Conservation (phyloP, 176 grass and related monocot species). For the Aegilops tauschii region DNA sequence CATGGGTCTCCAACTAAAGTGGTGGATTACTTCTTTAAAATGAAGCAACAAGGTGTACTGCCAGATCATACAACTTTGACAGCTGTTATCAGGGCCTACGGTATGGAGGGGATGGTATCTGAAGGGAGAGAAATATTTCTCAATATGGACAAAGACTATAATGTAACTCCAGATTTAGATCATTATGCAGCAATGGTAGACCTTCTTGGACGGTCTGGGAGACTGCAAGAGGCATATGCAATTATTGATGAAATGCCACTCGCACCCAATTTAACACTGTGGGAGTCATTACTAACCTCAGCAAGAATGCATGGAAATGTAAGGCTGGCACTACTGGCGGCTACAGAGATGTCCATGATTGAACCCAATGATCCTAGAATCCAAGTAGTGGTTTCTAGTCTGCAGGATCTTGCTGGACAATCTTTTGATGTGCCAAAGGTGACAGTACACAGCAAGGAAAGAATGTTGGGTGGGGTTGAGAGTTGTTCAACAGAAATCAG, state of each 20-base stretch:
- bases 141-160: constrained; percentile 46
- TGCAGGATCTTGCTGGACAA: constrained; percentile 44
- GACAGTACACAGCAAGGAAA: constrained; percentile 30
- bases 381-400: constrained; percentile 38
- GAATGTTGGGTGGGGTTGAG: constrained; percentile 25
- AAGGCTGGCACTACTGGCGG: constrained; percentile 47
- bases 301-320: constrained; percentile 53
- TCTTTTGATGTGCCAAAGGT: constrained; percentile 33
- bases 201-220: constrained; percentile 62
- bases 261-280: constrained; percentile 50
- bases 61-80: constrained; percentile 61
- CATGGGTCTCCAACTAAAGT: constrained; percentile 57
- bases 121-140: constrained; percentile 51
- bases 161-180: constrained; percentile 48
- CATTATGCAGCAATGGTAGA: constrained; percentile 64
- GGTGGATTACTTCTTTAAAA: constrained; percentile 38
- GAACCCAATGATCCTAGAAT: constrained; percentile 47
- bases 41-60: constrained; percentile 42
- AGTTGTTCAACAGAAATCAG: constrained; percentile 51
- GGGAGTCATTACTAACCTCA: constrained; percentile 58
- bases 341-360: constrained; percentile 40
- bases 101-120: constrained; percentile 48
- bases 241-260: constrained; percentile 62
- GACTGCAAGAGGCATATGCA: constrained; percentile 59
- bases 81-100: constrained; percentile 60